Evolutionary conservation across 371 early-diverging fungal genomes (phyloP), one percentile per base, ranked within the genome.

Genomic region (Apophysomyces trapeziformis): DNA sequence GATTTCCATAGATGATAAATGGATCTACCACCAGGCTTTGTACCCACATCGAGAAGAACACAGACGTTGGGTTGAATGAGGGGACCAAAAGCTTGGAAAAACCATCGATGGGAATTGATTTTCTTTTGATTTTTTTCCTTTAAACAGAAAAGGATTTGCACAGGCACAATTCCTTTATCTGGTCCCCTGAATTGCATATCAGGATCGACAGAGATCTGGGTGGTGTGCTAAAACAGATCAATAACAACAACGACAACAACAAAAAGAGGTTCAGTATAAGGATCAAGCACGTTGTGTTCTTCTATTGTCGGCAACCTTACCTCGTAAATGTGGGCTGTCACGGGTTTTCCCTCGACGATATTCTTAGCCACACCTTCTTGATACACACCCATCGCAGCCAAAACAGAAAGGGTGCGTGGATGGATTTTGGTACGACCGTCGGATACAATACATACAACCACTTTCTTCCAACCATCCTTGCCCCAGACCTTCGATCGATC

Each of bases 31-130:
- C 54, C 54, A 21, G 54, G 54, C 32, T 58, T 38, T 8, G 97
- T 96, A 14, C 97, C 97, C 21, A 96, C 96, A 75, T 96, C 97
- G 59, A 96, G 84, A 32, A 96, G 85, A 9, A 96, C 89, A 77
- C 93, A 93, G 26, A 95, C 88, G 60, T 93, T 90, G 35, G 97
- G 97, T 37, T 90, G 82, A 58, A 96, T 64, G 56, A 95, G 69
- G 35, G 87, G 86, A 35, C 95, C 89, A 72, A 96, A 93, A 8
- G 96, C 95, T 71, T 95, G 94, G 77, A 96, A 96, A 84, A 95
- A 95, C 97, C 97, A 96, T 50, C 95, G 91, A 75, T 96, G 97
- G 11, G 95, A 95, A 78, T 96, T 96, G 82, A 96, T 93, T 77
- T 95, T 91, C 66, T 94, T 93, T 64, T 85, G 85, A 74, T 91